phyloP scores from a whole-genome alignment of 2,329 filamentous ascomycete species.

The Lecanoromycetidae sp. region DNA sequence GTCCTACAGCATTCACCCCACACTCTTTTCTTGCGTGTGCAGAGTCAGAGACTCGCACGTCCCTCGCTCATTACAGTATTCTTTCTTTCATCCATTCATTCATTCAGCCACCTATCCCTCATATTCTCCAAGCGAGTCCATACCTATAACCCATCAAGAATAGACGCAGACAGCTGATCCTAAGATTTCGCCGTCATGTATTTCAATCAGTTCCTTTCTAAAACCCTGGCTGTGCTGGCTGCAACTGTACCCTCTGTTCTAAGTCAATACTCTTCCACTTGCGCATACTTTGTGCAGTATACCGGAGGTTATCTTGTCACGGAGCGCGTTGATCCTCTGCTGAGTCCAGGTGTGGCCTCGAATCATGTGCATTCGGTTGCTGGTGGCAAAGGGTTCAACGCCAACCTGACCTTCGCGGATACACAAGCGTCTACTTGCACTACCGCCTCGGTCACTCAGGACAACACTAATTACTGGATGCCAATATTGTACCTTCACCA shows the following conservation, averaged over 20 bases:
- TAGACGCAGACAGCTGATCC: not conserved
- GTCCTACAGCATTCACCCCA: constrained; percentile 5
- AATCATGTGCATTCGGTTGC: constrained; percentile 59
- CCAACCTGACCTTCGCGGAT: constrained; percentile 48
- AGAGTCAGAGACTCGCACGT: constrained; percentile 17
- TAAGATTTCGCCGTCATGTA: not conserved
- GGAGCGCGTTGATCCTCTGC: constrained; percentile 54
- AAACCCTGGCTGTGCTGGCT: constrained; percentile 7
- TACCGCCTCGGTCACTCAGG: constrained; percentile 54
- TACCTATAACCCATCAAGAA: not conserved
- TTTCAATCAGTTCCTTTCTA: not conserved
- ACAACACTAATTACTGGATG: constrained; percentile 68
- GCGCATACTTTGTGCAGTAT: constrained; percentile 36
- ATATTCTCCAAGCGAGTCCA: not conserved
- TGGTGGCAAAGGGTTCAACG: constrained; percentile 56
- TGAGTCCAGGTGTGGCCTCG: constrained; percentile 47
- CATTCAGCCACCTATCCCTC: not conserved
- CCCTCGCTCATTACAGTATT: constrained; percentile 13
- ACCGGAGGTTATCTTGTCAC: constrained; percentile 31
- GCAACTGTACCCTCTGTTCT: constrained; percentile 12
- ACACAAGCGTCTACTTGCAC: constrained; percentile 55
- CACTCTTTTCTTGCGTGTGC: constrained; percentile 8
- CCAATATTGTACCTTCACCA: constrained; percentile 57
- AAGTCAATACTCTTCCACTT: not conserved
- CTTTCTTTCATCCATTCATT: not conserved